Conservation (phyloP, 139 green algal species). For the Trebouxia sp. region DNA sequence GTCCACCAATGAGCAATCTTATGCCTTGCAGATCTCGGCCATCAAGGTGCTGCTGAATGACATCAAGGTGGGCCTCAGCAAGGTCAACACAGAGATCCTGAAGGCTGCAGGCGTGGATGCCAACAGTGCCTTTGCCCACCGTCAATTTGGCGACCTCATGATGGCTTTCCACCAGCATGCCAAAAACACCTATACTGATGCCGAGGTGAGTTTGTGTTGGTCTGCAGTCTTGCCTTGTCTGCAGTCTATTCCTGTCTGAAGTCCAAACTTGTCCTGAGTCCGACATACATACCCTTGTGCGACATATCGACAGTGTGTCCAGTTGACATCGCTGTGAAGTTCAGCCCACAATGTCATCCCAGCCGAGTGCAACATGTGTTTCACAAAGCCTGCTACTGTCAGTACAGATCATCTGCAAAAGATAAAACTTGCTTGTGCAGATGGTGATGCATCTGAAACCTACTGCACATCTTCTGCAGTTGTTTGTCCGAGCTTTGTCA, state of each 20-base stretch:
- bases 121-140: not conserved
- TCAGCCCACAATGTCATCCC: no score
- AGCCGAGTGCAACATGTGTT: no score
- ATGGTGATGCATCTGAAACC: no score
- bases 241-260: not conserved
- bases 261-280: not conserved
- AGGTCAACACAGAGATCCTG: slow-evolving; percentile 48
- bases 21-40: slow-evolving; percentile 45
- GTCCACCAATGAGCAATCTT: not conserved
- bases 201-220: slow-evolving; percentile 38
- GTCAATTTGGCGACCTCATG: slow-evolving; percentile 50
- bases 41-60: slow-evolving; percentile 57
- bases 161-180: slow-evolving; percentile 46
- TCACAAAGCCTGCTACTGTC: no score
- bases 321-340: no score
- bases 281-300: no score
- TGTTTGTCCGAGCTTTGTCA: no score
- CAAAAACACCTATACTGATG: slow-evolving; percentile 26
- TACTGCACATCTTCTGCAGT: no score
- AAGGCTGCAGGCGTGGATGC: slow-evolving; percentile 29
- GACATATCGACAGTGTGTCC: no score
- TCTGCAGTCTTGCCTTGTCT: not conserved
- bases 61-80: slow-evolving; percentile 45
- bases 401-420: no score
- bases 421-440: no score